These are phyloP conservation scores for Penicillium sp. DNA, from an alignment of 2,329 filamentous ascomycete genomes.

Conservation along the genomic window DNA sequence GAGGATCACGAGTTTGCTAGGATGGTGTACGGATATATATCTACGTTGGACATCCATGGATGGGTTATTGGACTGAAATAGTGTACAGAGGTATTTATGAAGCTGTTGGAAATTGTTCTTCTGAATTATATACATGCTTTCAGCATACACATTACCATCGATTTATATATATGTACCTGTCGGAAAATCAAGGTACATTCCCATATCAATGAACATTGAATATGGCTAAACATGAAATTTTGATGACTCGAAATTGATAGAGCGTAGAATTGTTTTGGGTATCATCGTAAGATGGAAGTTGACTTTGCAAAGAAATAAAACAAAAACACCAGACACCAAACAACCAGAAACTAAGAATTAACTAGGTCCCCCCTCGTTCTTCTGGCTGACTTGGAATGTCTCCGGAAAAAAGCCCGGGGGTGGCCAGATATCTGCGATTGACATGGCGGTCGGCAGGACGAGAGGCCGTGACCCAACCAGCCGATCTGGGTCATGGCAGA, in stretches of 20 bases:
- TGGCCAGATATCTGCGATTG: slow-evolving; percentile 41
- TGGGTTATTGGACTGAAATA: too few species aligned
- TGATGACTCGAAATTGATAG: background rate
- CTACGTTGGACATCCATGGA: background rate
- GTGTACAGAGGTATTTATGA: too few species aligned
- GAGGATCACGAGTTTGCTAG: too few species aligned
- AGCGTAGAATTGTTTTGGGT: background rate
- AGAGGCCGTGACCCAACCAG: slow-evolving; percentile 33
- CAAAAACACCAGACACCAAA: too few species aligned
- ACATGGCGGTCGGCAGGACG: slow-evolving; percentile 32
- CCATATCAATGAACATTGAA: background rate
- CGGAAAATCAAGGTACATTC: background rate
- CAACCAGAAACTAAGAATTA: background rate
- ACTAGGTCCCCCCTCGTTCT: slow-evolving; percentile 3
- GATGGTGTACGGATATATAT: too few species aligned
- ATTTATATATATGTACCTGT: background rate
- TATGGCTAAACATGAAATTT: background rate
- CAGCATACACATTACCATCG: too few species aligned
- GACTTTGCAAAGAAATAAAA: background rate
- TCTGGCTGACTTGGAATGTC: slow-evolving; percentile 31
- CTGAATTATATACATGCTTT: too few species aligned
- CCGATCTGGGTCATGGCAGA: slow-evolving; percentile 43
- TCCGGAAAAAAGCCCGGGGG: slow-evolving; percentile 41
- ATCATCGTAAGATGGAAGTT: background rate
- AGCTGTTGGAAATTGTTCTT: too few species aligned